Evolutionary conservation across 352 stramenopile genomes (phyloP).

Genomic region (Globisporangium abappressorium): DNA sequence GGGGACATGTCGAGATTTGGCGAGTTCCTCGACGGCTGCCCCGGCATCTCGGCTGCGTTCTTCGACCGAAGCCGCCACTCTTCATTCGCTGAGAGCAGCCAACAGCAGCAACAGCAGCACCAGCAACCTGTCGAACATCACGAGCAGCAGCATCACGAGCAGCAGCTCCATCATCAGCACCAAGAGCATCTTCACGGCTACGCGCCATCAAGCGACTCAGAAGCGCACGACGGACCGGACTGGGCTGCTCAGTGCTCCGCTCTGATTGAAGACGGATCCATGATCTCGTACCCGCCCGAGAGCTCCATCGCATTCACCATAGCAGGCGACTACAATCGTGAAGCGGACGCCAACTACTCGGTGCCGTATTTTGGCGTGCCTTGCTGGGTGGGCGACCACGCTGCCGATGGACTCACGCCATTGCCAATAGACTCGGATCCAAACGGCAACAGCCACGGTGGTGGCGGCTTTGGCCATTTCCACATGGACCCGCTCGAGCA

Average conservation of each 20-base stretch:
- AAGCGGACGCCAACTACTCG: not conserved
- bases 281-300: not conserved
- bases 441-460: not conserved
- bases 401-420: not conserved
- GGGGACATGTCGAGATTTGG: slow-evolving; percentile 10
- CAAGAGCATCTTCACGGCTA: slow-evolving; percentile 6
- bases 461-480: not conserved
- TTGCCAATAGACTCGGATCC: slow-evolving; percentile 2
- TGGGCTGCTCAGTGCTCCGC: not conserved
- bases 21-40: slow-evolving; percentile 12
- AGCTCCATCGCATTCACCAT: not conserved
- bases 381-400: slow-evolving; percentile 5
- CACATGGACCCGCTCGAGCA: slow-evolving; percentile 7
- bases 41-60: not conserved
- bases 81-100: not conserved
- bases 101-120: not conserved
- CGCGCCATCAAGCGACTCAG: not conserved
- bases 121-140: not conserved
- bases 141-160: not conserved
- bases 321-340: not conserved
- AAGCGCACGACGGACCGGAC: not conserved
- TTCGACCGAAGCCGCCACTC: not conserved
- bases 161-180: not conserved
- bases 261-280: not conserved
- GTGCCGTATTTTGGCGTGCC: slow-evolving; percentile 9